Percentiles rank a stretch among this genome's conserved stretches.
phyloP scores from a whole-genome alignment of 2,329 filamentous ascomycete genomes.

The Diaporthe eres region DNA sequence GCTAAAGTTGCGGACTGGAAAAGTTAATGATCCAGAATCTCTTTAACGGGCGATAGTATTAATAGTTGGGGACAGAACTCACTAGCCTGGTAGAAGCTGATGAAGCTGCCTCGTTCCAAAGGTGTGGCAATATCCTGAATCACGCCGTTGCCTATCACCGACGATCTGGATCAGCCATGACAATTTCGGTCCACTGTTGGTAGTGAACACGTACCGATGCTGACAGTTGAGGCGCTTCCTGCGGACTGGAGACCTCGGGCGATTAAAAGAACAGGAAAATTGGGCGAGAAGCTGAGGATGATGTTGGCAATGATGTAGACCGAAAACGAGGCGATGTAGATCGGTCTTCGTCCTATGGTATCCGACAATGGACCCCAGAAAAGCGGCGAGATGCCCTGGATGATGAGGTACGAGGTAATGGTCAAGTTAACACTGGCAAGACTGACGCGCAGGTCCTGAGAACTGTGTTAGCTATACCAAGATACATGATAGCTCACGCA shows the following conservation, averaged over 20 bases:
- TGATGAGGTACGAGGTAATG: constrained; percentile 61
- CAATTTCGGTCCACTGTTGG: not conserved
- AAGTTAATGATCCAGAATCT: not conserved
- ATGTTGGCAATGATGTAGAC: constrained; percentile 64
- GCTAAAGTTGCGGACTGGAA: constrained; percentile 48
- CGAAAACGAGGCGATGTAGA: constrained; percentile 60
- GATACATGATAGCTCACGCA: too few species aligned
- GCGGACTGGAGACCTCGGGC: constrained; percentile 63
- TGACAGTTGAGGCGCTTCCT: constrained; percentile 62
- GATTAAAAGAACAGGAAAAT: constrained; percentile 58
- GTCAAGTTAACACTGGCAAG: constrained; percentile 54
- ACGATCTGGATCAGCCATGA: not conserved
- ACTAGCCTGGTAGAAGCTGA: constrained; percentile 52
- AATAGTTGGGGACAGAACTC: constrained; percentile 9
- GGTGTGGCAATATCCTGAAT: constrained; percentile 52
- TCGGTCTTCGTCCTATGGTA: constrained; percentile 59
- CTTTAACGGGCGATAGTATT: accelerated
- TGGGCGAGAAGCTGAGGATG: constrained; percentile 58
- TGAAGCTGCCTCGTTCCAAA: constrained; percentile 48
- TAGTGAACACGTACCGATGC: constrained; percentile 54
- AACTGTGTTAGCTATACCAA: not conserved
- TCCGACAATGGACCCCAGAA: constrained; percentile 66
- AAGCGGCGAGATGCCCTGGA: constrained; percentile 64
- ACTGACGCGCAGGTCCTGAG: constrained; percentile 50
- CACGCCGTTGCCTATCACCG: constrained; percentile 48